These are phyloP conservation scores for Dictyostelium intermedium DNA, from an alignment of 78 protist genomes.

Conservation along the genomic window DNA sequence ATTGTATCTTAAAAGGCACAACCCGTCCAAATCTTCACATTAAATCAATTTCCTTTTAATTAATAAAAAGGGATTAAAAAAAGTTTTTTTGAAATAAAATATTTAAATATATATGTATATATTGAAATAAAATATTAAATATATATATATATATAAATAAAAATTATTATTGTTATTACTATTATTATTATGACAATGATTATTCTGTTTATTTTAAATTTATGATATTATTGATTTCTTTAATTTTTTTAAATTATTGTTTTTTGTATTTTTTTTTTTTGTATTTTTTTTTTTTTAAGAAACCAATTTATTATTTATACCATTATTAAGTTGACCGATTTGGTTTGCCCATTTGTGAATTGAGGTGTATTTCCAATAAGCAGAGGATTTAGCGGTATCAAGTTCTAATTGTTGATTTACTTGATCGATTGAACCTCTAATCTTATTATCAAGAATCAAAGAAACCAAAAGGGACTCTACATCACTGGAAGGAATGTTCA, in stretches of 20 bases:
- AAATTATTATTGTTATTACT: too few relatives aligned
- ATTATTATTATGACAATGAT: background rate
- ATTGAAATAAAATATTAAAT: too few relatives aligned
- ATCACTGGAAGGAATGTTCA: slow-evolving; percentile 88
- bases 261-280: background rate
- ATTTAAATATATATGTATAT: too few relatives aligned
- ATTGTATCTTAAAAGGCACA: slow-evolving; percentile 16
- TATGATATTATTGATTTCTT: background rate
- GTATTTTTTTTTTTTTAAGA: background rate
- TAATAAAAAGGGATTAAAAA: background rate
- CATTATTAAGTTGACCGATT: slow-evolving; percentile 40
- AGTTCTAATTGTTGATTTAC: slow-evolving; percentile 82
- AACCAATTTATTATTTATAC: slow-evolving; percentile 43
- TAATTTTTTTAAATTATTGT: background rate
- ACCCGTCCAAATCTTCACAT: background rate
- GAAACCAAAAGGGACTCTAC: slow-evolving; percentile 92
- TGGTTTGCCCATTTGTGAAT: slow-evolving; percentile 81
- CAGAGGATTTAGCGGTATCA: slow-evolving; percentile 68
- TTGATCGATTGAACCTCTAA: slow-evolving; percentile 92
- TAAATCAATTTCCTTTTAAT: slow-evolving; percentile 1
- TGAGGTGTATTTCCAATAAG: slow-evolving; percentile 74
- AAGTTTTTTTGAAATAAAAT: background rate
- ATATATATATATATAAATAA: too few relatives aligned
- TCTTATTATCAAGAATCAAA: slow-evolving; percentile 91
- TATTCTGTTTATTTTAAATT: background rate